Percentiles rank a stretch among this genome's conserved stretches.
Evolutionary conservation across 768 basidiomycete species (phyloP).

Genomic region (Collybia mongolica): DNA sequence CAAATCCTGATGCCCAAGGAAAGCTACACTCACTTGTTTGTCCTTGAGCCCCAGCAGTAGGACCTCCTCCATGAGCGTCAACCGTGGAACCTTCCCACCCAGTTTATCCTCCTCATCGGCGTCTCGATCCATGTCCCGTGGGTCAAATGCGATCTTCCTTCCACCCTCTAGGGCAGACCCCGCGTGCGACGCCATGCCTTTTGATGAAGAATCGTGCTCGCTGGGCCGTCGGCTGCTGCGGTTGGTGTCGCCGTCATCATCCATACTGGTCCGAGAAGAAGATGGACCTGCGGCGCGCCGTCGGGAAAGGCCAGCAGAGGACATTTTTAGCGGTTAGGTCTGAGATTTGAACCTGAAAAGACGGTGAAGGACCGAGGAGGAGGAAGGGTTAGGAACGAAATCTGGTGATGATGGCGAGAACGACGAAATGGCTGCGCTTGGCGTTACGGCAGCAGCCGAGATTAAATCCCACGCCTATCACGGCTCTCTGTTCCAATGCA

Average conservation of each 20-base stretch:
- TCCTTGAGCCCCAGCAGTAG: slow-evolving; percentile 93
- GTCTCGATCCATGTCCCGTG: slow-evolving; percentile 76
- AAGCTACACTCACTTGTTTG: slow-evolving; percentile 68
- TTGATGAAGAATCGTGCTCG: slow-evolving; percentile 10
- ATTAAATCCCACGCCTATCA: no score
- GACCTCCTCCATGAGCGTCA: slow-evolving; percentile 98
- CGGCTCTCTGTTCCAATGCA: no score
- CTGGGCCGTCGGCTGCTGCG: slow-evolving; percentile 16
- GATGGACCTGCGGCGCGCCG: slow-evolving; percentile 49
- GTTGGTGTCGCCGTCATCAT: slow-evolving; percentile 31
- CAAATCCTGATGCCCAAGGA: background rate
- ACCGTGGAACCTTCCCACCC: slow-evolving; percentile 73
- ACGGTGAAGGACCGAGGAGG: no score
- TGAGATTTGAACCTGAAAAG: no score
- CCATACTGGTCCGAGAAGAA: slow-evolving; percentile 31
- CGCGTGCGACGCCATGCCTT: slow-evolving; percentile 49
- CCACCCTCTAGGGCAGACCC: slow-evolving; percentile 86
- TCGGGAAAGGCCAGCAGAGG: slow-evolving; percentile 53
- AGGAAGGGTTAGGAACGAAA: no score
- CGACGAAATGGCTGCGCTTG: no score
- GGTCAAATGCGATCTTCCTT: slow-evolving; percentile 90
- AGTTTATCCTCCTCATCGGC: slow-evolving; percentile 59
- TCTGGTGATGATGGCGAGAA: no score
- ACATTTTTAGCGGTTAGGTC: slow-evolving; percentile 30
- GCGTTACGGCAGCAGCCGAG: no score